Base-by-base conservation (phyloP, 306 rosid species). In the Abrus pulchellus region DNA sequence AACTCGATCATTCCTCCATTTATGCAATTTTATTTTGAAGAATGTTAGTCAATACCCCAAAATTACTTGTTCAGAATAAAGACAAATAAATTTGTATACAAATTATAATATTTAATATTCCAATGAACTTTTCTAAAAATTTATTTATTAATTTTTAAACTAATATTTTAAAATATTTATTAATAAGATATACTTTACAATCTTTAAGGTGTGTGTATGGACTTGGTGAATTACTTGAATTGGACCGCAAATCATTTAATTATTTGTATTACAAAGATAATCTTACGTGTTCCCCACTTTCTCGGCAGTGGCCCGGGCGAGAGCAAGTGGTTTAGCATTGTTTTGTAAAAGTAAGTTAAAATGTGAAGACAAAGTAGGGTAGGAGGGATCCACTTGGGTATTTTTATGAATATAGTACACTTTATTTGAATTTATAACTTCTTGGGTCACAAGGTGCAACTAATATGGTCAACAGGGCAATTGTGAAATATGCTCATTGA, bases 201-300 rank as follows among this genome's bases (percentile, higher is more conserved):
- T 20, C 20, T 20, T 20, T 20, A 20, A 20, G 20, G 20, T 20
- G 20, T 20, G 20, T 20, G 20, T 20, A 20, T 20, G 20, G 20
- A 20, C 20, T 20, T 36, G 4, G 28, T 5, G 49, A 74, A 11
- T 43, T 57, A 56, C 44, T 43, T 74, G 68, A 57, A 41, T 7
- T 38, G 27, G 30, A 74, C 55, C 55, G 30, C 55, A 28, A 28
- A 29, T 30, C 64, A 27, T 52, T 76, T 38, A 3, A 45, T 8
- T 34, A 14, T 60, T 69, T 33, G 20, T 32, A 27, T 56, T 2
- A 52, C 9, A 65, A 65, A 44, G 72, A 38, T 32, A 76, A 60
- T 59, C 6, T 10, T 49, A 61, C 78, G 34, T 76, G 62, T 76
- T 71, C 32, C 34, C 79, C 84, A 68, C 82, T 63, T 50, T 57